These are phyloP conservation scores for Gossypium lobatum DNA, from an alignment of 441 rosid species.

Conservation along the genomic window DNA sequence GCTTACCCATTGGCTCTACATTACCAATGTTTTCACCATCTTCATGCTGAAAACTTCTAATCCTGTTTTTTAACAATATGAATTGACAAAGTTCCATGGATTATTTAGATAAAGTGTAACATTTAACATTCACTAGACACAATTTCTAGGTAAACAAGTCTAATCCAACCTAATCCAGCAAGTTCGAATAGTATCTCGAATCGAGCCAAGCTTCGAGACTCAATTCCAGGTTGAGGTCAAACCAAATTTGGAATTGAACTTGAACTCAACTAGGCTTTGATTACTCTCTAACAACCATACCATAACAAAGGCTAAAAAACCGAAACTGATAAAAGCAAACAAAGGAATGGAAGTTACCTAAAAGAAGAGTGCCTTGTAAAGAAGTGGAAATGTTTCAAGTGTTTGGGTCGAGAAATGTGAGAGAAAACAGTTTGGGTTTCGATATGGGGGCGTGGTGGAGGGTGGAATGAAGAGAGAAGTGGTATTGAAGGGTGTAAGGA, in stretches of 20 bases:
- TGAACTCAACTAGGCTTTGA: background rate
- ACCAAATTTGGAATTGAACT: background rate
- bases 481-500: slow-evolving; percentile 29
- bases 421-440: slow-evolving; percentile 9
- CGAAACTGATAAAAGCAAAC: background rate
- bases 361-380: slow-evolving; percentile 16
- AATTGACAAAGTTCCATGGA: background rate
- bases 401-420: background rate
- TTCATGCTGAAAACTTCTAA: slow-evolving; percentile 30
- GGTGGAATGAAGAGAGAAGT: slow-evolving; percentile 18
- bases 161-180: background rate
- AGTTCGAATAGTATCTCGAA: background rate
- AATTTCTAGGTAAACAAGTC: background rate
- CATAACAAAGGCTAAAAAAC: background rate
- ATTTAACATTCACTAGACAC: background rate
- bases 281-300: background rate
- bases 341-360: slow-evolving; percentile 27
- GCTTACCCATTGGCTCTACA: slow-evolving; percentile 19
- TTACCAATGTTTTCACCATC: slow-evolving; percentile 30
- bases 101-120: background rate
- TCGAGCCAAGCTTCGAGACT: background rate
- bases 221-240: background rate
- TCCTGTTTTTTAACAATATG: slow-evolving; percentile 24
- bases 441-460: slow-evolving; percentile 9
- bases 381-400: slow-evolving; percentile 16